Evolutionary conservation across 2,329 filamentous ascomycete species (phyloP).

Genomic region (Aaosphaeria pasadenensis): DNA sequence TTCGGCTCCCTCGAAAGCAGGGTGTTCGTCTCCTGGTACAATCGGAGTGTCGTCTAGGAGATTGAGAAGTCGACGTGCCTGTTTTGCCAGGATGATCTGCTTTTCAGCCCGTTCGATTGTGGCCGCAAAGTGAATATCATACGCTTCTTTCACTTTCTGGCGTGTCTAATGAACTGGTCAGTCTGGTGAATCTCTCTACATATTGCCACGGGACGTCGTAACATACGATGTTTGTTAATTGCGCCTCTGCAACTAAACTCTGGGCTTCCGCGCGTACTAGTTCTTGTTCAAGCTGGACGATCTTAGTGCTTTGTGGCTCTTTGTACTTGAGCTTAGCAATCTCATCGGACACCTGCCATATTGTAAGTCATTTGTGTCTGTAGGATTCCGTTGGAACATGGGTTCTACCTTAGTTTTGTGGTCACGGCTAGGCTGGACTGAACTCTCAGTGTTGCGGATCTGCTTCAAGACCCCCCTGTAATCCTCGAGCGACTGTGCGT

Average conservation of each 20-base stretch:
- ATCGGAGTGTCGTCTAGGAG: constrained; percentile 88
- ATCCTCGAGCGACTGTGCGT: constrained; percentile 84
- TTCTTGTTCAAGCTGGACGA: constrained; percentile 90
- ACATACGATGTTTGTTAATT: constrained; percentile 88
- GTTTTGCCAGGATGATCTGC: constrained; percentile 88
- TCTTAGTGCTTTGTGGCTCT: constrained; percentile 78
- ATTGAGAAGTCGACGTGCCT: constrained; percentile 79
- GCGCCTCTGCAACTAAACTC: constrained; percentile 92
- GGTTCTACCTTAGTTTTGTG: constrained; percentile 66
- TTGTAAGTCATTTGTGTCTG: constrained; percentile 1
- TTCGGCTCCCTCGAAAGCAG: constrained; percentile 62
- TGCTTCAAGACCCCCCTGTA: constrained; percentile 79
- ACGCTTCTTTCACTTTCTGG: constrained; percentile 94
- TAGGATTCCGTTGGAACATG: neutral
- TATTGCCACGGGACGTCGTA: neutral
- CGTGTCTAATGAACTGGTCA: constrained; percentile 65
- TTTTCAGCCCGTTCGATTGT: constrained; percentile 96
- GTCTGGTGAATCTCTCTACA: neutral
- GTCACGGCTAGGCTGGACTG: constrained; percentile 88
- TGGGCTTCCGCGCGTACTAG: constrained; percentile 94
- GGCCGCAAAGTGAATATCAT: constrained; percentile 81
- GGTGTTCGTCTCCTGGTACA: constrained; percentile 76
- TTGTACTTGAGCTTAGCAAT: constrained; percentile 89
- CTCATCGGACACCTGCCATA: constrained; percentile 70
- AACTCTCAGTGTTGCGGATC: constrained; percentile 92